Base-by-base conservation (phyloP, 768 basidiomycete species). In the Kwoniella europaea region DNA sequence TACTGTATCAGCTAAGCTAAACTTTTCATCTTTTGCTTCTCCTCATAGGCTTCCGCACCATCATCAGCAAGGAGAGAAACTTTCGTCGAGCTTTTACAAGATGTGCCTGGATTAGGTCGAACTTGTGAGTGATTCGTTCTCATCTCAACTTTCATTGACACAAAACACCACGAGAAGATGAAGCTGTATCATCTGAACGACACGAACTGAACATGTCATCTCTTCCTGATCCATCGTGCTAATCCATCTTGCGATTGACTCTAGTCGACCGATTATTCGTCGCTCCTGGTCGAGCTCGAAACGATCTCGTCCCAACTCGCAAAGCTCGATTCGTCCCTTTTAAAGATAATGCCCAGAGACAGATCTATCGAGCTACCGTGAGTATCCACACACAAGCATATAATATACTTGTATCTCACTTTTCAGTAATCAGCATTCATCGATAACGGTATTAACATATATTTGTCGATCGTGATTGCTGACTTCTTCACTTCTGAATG, bases 291-390 rank as follows among this genome's bases (percentile, higher is more conserved):
- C 41, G 72, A 62, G 75, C 76, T n/a, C 67, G 79, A 55, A 71
- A 78, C 58, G 66, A 77, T 46, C 72, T 80, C 1, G 72, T 78
- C 10, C 75, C 75, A 0, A 69, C 61, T 59, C 50, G 76, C 41
- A 52, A 67, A 62, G 79, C 79, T 2, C 35, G 76, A 56, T 74
- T 72, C 35, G 71, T 80, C 2, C 73, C 79, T 10, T 76, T 70
- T 57, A 71, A 71, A 41, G 65, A 74, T 35, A 71, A 71, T 16
- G 54, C 27, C 22, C 54, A 70, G 27, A 58, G 72, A 7, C 56
- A 72, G 50, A 58, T 70, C 13, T 70, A 70, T 43, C 62, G 68
- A 63, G 68, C 68, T 22, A 70, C 68, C 13, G 68, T 70, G 41
- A 42, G 68, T 70, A 6, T 18, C 6, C 4, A 13, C 12, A 35